These are phyloP conservation scores for Rhinocladiella similis DNA, from an alignment of 2,329 filamentous ascomycete species.

Conservation along the genomic window DNA sequence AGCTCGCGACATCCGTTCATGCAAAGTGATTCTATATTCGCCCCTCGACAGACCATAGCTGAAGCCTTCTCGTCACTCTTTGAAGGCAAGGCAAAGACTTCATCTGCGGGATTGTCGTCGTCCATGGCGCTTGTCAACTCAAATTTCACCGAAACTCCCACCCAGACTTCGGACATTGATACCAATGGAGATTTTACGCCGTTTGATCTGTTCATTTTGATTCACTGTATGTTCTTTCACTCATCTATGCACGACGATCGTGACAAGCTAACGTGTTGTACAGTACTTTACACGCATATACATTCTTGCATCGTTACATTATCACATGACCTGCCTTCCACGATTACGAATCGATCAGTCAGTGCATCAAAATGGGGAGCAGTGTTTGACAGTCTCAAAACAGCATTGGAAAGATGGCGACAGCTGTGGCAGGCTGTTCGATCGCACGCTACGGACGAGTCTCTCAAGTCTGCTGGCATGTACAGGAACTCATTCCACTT, in stretches of 20 bases:
- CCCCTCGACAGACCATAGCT: slow-evolving; percentile 38
- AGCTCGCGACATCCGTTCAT: slow-evolving; percentile 43
- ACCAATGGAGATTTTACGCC: slow-evolving; percentile 32
- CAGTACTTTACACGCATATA: slow-evolving; percentile 43
- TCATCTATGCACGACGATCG: neutral
- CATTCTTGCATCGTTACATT: slow-evolving; percentile 41
- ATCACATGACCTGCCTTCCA: slow-evolving; percentile 31
- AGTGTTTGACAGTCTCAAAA: slow-evolving; percentile 33
- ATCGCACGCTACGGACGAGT: slow-evolving; percentile 34
- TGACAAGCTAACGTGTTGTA: neutral
- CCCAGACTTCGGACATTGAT: slow-evolving; percentile 21
- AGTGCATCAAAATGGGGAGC: slow-evolving; percentile 5
- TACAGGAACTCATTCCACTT: slow-evolving; percentile 45
- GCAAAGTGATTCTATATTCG: slow-evolving; percentile 40
- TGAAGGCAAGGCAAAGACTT: slow-evolving; percentile 23
- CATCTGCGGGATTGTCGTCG: slow-evolving; percentile 2
- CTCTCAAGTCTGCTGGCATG: slow-evolving; percentile 44
- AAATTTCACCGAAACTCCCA: neutral
- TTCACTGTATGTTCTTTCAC: slow-evolving; percentile 37
- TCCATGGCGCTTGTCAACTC: slow-evolving; percentile 5
- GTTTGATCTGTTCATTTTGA: slow-evolving; percentile 45
- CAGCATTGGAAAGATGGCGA: slow-evolving; percentile 40
- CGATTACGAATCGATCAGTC: slow-evolving; percentile 23
- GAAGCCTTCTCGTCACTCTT: slow-evolving; percentile 44
- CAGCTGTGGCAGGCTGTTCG: slow-evolving; percentile 39